phyloP scores from a whole-genome alignment of 805 yeast species.

The Lachancea cidri region DNA sequence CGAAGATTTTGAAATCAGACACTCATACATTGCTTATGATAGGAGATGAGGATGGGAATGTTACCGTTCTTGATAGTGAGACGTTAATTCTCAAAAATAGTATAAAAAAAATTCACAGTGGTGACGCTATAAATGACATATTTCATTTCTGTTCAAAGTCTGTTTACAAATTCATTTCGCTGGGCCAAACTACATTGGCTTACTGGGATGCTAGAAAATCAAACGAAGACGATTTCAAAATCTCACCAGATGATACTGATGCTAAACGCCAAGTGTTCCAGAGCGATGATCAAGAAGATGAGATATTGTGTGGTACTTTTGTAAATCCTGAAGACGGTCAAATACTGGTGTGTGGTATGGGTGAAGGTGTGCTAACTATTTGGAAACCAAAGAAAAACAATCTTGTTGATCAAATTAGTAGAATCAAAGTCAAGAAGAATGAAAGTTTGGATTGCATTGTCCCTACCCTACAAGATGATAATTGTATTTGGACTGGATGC shows the following conservation, averaged over 20 bases:
- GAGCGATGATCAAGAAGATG: constrained; percentile 93
- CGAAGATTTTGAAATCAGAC: constrained; percentile 32
- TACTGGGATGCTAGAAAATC: constrained; percentile 70
- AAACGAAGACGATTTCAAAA: constrained; percentile 18
- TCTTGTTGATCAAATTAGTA: constrained; percentile 69
- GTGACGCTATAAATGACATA: constrained; percentile 74
- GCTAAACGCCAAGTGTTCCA: constrained; percentile 47
- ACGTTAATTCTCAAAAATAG: constrained; percentile 46
- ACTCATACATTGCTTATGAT: constrained; percentile 43
- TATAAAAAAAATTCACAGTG: constrained; percentile 54
- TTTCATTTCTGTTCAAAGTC: constrained; percentile 58
- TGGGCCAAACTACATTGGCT: constrained; percentile 78
- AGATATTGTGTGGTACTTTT: constrained; percentile 69
- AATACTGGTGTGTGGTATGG: constrained; percentile 75
- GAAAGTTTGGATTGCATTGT: constrained; percentile 71
- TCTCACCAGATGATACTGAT: constrained; percentile 18
- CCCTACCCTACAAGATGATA: constrained; percentile 42
- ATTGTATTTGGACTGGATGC: constrained; percentile 71
- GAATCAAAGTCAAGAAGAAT: constrained; percentile 63
- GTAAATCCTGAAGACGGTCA: constrained; percentile 60
- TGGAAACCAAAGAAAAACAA: constrained; percentile 76
- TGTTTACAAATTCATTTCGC: constrained; percentile 69
- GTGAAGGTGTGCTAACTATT: constrained; percentile 80
- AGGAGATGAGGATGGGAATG: constrained; percentile 65
- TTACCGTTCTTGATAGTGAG: constrained; percentile 58